Conservation (phyloP, 2,329 filamentous ascomycete genomes). For the Botryotinia narcissicola region DNA sequence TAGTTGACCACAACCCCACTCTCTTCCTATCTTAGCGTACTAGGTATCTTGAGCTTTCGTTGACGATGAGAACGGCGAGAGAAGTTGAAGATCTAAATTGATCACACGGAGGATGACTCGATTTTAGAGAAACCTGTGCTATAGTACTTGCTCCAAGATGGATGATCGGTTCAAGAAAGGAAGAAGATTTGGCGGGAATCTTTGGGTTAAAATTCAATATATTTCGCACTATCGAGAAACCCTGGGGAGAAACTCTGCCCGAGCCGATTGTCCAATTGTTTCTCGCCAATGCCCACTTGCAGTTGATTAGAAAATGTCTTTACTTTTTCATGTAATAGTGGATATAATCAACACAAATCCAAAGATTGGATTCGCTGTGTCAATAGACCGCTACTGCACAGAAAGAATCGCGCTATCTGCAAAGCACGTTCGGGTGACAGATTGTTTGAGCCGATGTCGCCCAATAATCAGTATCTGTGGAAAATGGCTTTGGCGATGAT, state of each 20-base stretch:
- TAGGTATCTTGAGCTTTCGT: neutral
- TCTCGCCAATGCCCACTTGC: neutral
- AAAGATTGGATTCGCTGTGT: slow-evolving; percentile 1
- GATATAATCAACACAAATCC: neutral
- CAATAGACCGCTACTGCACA: slow-evolving; percentile 15
- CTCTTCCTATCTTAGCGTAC: slow-evolving; percentile 17
- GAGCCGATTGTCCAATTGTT: neutral
- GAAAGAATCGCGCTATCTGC: neutral
- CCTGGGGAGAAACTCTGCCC: neutral
- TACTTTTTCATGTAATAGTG: neutral
- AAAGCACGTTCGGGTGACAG: neutral
- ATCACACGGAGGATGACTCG: neutral
- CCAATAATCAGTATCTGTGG: neutral
- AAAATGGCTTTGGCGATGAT: neutral
- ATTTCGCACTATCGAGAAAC: neutral
- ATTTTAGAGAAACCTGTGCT: neutral
- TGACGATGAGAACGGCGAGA: neutral
- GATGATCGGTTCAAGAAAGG: neutral
- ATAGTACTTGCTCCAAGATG: neutral
- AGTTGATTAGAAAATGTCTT: neutral
- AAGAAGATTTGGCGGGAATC: neutral
- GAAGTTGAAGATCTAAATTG: slow-evolving; percentile 1
- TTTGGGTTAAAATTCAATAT: neutral
- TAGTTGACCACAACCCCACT: slow-evolving; percentile 10
- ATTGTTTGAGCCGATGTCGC: slow-evolving; percentile 6